phyloP scores from a whole-genome alignment of 2,329 filamentous ascomycete species.

The Colletotrichum gigasporum region DNA sequence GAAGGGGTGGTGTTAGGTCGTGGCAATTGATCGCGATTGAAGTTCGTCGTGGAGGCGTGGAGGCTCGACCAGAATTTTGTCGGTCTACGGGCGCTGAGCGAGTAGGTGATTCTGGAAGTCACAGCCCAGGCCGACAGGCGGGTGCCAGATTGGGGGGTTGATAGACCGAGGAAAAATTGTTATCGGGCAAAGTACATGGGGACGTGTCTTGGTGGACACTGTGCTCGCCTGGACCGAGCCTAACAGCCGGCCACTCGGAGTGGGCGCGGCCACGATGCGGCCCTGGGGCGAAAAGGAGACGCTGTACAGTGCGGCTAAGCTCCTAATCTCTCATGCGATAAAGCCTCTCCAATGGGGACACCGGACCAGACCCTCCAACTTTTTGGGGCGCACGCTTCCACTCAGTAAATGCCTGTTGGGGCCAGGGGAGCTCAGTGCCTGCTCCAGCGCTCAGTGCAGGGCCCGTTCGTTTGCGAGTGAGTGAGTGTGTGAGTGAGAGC shows the following conservation, averaged over 20 bases:
- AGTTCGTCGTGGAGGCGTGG: slow-evolving; percentile 31
- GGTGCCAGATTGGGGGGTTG: slow-evolving; percentile 31
- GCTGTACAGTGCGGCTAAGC: slow-evolving; percentile 17
- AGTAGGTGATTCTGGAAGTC: slow-evolving; percentile 30
- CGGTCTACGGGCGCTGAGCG: slow-evolving; percentile 27
- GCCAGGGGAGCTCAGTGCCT: neutral
- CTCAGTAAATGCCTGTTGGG: slow-evolving; percentile 1
- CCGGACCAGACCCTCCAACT: slow-evolving; percentile 24
- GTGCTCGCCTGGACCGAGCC: neutral
- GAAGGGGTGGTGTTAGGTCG: slow-evolving; percentile 29
- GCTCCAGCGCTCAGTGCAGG: neutral
- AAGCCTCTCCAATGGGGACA: slow-evolving; percentile 27
- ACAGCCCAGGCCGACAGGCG: slow-evolving; percentile 25
- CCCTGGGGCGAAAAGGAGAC: slow-evolving; percentile 17
- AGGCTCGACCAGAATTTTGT: slow-evolving; percentile 33
- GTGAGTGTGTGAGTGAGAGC: too few relatives aligned
- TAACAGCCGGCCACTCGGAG: neutral
- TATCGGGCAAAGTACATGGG: too few relatives aligned
- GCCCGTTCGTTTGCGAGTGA: neutral
- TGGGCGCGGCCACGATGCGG: neutral
- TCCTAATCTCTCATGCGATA: slow-evolving; percentile 21
- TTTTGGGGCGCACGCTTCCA: slow-evolving; percentile 20
- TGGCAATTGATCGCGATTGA: slow-evolving; percentile 35
- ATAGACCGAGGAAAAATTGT: slow-evolving; percentile 33
- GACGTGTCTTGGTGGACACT: slow-evolving; percentile 9